These are phyloP conservation scores for Wickerhamiella alocasiicola DNA, from an alignment of 805 yeast species.

Conservation along the genomic window DNA sequence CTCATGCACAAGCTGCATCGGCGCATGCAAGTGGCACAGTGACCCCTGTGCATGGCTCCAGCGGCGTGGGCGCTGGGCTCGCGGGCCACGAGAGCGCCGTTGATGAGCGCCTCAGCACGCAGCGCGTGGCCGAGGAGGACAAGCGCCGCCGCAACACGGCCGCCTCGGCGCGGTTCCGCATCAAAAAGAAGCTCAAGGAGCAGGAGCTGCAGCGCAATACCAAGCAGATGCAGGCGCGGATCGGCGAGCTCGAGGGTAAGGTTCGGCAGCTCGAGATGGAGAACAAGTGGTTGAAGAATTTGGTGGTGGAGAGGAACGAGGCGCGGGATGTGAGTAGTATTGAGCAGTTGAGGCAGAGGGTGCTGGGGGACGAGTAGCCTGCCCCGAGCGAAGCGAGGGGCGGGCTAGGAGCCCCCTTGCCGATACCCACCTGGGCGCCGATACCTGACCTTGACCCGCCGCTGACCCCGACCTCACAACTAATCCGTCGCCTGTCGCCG, in stretches of 20 bases:
- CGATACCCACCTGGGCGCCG: no score
- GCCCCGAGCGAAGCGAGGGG: no score
- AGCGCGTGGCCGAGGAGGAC: conserved; percentile 37
- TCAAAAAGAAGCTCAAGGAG: conserved; percentile 84
- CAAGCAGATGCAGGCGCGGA: conserved; percentile 56
- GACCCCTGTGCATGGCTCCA: background rate
- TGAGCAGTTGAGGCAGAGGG: conserved; percentile 17
- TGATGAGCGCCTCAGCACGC: background rate
- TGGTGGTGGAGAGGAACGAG: conserved; percentile 62
- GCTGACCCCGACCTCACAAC: no score
- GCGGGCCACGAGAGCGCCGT: no score
- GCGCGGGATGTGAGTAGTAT: conserved; percentile 26
- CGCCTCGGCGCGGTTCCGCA: conserved; percentile 86
- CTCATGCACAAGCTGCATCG: background rate
- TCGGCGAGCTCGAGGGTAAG: conserved; percentile 53
- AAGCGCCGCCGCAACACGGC: conserved; percentile 84
- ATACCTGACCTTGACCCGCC: no score
- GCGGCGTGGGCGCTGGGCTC: background rate
- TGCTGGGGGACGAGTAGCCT: background rate
- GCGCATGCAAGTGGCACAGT: background rate
- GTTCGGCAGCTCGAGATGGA: conserved; percentile 87
- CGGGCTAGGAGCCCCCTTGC: no score
- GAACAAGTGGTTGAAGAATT: conserved; percentile 66
- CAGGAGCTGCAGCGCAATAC: conserved; percentile 76
- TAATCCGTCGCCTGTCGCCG: no score